These are phyloP conservation scores for Stromatinia cepivora DNA, from an alignment of 2,329 filamentous ascomycete species.

Conservation along the genomic window DNA sequence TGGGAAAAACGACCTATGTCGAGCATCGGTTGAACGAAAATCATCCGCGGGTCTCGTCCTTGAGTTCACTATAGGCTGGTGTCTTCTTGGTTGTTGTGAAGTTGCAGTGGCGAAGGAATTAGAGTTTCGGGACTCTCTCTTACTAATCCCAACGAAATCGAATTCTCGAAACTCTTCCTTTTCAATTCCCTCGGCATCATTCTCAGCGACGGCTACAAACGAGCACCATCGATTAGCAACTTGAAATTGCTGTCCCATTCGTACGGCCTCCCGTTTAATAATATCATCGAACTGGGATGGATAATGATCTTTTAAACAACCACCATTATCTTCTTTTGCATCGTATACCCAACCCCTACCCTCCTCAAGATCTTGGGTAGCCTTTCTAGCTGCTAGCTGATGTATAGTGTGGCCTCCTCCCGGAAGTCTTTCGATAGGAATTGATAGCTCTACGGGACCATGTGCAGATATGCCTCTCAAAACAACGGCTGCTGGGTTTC, in stretches of 20 bases:
- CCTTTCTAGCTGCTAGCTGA: conserved; percentile 68
- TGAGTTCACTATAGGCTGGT: too few species aligned
- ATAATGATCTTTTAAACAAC: conserved; percentile 49
- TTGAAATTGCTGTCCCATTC: conserved; percentile 64
- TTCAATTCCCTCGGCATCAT: conserved; percentile 29
- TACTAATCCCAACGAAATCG: not conserved
- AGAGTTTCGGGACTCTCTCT: not conserved
- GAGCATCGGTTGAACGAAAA: not conserved
- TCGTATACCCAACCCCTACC: conserved; percentile 65
- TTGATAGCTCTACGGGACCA: conserved; percentile 62
- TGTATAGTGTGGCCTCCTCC: conserved; percentile 59
- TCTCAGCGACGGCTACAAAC: conserved; percentile 65
- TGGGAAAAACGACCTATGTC: too few species aligned
- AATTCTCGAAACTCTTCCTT: not conserved
- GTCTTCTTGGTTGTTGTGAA: not conserved
- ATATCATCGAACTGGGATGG: conserved; percentile 57
- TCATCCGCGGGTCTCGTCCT: not conserved
- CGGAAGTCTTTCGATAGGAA: conserved; percentile 57
- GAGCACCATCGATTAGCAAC: conserved; percentile 70
- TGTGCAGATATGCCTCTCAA: conserved; percentile 57
- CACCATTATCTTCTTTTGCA: conserved; percentile 48
- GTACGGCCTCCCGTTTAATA: conserved; percentile 64
- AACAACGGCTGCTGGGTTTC: conserved; percentile 55
- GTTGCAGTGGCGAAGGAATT: not conserved
- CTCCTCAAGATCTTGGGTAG: conserved; percentile 68